phyloP scores from a whole-genome alignment of 1,284 basidiomycete species.

The Sporisorium graminicola region DNA sequence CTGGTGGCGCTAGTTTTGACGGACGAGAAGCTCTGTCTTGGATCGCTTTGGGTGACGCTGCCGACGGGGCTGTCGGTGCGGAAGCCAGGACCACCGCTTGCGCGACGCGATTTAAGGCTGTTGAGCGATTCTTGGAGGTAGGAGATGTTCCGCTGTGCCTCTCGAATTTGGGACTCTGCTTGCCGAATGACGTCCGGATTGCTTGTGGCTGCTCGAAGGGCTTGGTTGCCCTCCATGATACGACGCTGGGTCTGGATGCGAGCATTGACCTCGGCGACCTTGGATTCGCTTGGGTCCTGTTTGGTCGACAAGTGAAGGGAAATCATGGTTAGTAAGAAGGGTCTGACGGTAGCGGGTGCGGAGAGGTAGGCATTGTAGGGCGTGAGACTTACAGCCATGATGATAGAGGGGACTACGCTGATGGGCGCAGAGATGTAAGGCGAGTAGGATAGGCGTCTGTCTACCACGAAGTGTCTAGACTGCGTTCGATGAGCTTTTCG shows the following conservation, averaged over 20 bases:
- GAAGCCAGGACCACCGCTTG: conserved; percentile 68
- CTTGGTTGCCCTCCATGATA: conserved; percentile 86
- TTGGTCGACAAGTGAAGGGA: neutral
- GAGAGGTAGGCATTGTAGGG: neutral
- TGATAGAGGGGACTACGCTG: conserved; percentile 5
- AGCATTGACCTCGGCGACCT: conserved; percentile 89
- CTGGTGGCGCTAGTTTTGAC: conserved; percentile 21
- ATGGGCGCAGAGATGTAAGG: conserved; percentile 1
- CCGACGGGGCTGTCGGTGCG: conserved; percentile 46
- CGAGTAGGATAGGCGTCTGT: neutral
- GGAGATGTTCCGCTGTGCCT: conserved; percentile 84
- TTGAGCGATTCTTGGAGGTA: conserved; percentile 89
- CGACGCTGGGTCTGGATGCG: conserved; percentile 92
- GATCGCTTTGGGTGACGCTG: conserved; percentile 30
- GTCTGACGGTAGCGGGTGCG: neutral
- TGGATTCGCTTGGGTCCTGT: conserved; percentile 76
- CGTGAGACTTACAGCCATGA: conserved; percentile 42
- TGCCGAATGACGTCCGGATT: conserved; percentile 85
- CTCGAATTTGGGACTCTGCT: conserved; percentile 84
- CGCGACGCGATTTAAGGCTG: conserved; percentile 80
- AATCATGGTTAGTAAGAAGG: neutral
- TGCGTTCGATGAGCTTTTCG: neutral
- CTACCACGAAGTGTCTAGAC: neutral
- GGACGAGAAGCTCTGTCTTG: conserved; percentile 50
- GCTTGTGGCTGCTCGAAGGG: conserved; percentile 82